Base-by-base conservation (phyloP, 2,329 filamentous ascomycete species). In the Spiromastix sp. region DNA sequence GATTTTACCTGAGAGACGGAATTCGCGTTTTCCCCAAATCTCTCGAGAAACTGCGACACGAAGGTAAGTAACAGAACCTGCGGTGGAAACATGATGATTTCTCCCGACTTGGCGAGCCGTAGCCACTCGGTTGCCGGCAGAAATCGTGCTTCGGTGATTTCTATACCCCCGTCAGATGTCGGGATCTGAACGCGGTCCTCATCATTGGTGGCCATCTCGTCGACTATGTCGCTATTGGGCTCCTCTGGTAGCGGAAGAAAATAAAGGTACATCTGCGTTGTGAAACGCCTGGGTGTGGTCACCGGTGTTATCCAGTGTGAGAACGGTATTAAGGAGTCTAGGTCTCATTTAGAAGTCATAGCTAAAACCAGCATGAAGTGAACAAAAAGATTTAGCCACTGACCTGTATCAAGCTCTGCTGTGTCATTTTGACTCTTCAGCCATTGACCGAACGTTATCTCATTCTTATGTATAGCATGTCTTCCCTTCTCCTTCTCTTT, bases 201-300 rank as follows among this genome's bases (percentile, higher is more conserved):
- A 48, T 65, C 54, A 46, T 64, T 45, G 30, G 60, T 32, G 27
- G 56, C 43, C 43, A 61, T 41, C 51, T 59, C 47, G 42, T 48
- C 20, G 48, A 51, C 44, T 2, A 60, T 32, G 2, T 45, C 42
- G 21, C 51, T 51, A 17, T 56, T 54, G 3, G 51, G 43, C 10
- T 57, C 48, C 10, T 52, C 39, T n/a, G 60, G 56, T 8, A 79
- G 60, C 0, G 86, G 86, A 2, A 95, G 70, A 58, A 93, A 79
- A 60, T 94, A 94, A 8, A 96, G 58, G 60, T 96, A 98, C 89
- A 96, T 96, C 55, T 95, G 87, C 1, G 89, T 95, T 0, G 83
- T 85, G 62, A 93, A 98, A 30, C 91, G 74, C 48, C 79, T 85
- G 0, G 77, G 72, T 42, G 73, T 76, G 1, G 67, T 59, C 8